phyloP scores from a whole-genome alignment of 1,284 basidiomycete species.

The Ganoderma multipileum region DNA sequence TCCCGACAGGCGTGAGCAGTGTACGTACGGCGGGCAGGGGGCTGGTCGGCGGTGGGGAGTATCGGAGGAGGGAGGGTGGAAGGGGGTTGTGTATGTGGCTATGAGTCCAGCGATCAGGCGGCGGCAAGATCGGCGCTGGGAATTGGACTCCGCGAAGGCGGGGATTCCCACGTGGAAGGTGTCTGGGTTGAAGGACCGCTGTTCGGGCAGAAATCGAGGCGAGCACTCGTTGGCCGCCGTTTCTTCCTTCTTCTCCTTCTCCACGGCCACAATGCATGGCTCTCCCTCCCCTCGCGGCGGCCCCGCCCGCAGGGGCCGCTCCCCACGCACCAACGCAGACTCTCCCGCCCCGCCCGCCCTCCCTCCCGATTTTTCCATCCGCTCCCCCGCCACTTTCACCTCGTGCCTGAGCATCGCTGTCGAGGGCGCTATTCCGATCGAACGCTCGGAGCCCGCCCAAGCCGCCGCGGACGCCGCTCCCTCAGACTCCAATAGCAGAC shows the following conservation, averaged over 20 bases:
- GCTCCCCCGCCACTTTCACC: constrained; percentile 56
- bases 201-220: constrained; percentile 20
- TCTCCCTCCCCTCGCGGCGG: constrained; percentile 53
- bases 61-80: background rate
- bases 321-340: constrained; percentile 51
- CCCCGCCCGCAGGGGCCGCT: constrained; percentile 63
- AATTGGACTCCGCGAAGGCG: constrained; percentile 34
- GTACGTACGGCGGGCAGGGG: background rate
- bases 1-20: background rate
- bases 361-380: constrained; percentile 50
- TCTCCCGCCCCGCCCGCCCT: constrained; percentile 42
- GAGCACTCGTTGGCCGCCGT: constrained; percentile 23
- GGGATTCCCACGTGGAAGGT: constrained; percentile 36
- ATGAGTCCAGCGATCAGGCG: constrained; percentile 33
- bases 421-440: constrained; percentile 65
- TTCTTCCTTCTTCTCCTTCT: constrained; percentile 33
- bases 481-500: constrained; percentile 51
- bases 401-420: constrained; percentile 74
- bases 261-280: constrained; percentile 38
- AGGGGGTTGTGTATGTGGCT: constrained; percentile 26
- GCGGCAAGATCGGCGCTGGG: constrained; percentile 36
- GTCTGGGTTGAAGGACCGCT: constrained; percentile 32
- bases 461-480: constrained; percentile 31
- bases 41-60: background rate
- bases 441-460: constrained; percentile 36